Conservation (phyloP, 108 stramenopile genomes). For the Nannochloropsis oceanica region DNA sequence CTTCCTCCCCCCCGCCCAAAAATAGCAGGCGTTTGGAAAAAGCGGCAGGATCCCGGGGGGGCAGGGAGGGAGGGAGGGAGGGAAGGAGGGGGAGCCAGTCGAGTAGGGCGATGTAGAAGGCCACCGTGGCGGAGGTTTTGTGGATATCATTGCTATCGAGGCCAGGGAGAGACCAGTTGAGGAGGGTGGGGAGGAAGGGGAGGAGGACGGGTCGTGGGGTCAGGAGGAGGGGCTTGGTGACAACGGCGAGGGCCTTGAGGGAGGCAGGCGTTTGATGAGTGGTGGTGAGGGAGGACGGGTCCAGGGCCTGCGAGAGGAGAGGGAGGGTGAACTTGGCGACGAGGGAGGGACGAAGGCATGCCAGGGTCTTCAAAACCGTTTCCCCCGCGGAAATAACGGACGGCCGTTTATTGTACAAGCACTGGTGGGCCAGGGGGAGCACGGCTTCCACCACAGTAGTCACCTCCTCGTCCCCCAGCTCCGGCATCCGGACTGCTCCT, state of each 20-base stretch:
- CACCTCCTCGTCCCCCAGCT: constrained; percentile 1
- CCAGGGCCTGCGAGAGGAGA: constrained; percentile 7
- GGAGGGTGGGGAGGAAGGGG: constrained; percentile 11
- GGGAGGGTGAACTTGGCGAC: not conserved
- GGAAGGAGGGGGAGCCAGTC: constrained; percentile 15
- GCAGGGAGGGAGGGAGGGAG: not conserved
- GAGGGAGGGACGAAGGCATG: constrained; percentile 2
- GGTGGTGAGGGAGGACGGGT: constrained; percentile 4
- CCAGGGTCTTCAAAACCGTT: not conserved
- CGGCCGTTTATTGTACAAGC: constrained; percentile 7
- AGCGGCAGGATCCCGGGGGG: not conserved
- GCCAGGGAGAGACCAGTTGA: constrained; percentile 16
- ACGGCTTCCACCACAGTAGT: not conserved
- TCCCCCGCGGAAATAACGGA: not conserved
- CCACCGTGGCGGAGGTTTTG: constrained; percentile 15
- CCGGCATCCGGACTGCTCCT: not conserved
- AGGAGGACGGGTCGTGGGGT: constrained; percentile 14
- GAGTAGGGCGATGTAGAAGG: constrained; percentile 3
- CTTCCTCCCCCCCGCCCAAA: not conserved
- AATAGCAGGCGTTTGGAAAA: not conserved
- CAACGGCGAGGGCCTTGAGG: constrained; percentile 5
- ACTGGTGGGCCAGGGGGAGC: constrained; percentile 14
- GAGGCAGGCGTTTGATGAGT: constrained; percentile 8
- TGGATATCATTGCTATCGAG: constrained; percentile 16
- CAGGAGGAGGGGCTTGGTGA: constrained; percentile 8